A percentile compares a stretch with the other conserved stretches of the same genome.
These are phyloP conservation scores for Aspergillus tanneri DNA, from an alignment of 2,329 filamentous ascomycete genomes.

Conservation along the genomic window DNA sequence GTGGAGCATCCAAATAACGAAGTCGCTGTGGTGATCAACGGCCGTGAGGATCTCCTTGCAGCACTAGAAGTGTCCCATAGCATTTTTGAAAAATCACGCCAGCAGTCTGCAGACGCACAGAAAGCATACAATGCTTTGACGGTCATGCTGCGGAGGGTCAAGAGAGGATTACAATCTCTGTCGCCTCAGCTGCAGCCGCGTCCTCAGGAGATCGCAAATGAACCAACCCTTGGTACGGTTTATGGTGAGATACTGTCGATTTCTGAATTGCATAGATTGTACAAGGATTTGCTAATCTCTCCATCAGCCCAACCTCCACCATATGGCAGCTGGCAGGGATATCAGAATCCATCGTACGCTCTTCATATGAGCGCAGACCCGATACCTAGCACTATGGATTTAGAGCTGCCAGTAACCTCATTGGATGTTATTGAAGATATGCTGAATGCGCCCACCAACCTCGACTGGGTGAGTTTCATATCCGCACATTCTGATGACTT, in stretches of 20 bases:
- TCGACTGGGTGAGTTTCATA: slow-evolving; percentile 35
- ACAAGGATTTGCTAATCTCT: background rate
- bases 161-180: slow-evolving; percentile 3
- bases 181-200: background rate
- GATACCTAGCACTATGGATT: slow-evolving; percentile 4
- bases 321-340: slow-evolving; percentile 14
- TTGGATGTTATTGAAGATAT: slow-evolving; percentile 36
- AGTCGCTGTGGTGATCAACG: slow-evolving; percentile 14
- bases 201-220: background rate
- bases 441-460: slow-evolving; percentile 31
- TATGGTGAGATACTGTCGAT: background rate
- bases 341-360: slow-evolving; percentile 5
- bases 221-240: background rate
- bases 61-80: slow-evolving; percentile 28
- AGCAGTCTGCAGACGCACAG: slow-evolving; percentile 29
- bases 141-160: slow-evolving; percentile 31
- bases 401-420: slow-evolving; percentile 12
- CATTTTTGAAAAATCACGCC: slow-evolving; percentile 26
- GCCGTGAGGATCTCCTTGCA: slow-evolving; percentile 24
- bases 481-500: background rate
- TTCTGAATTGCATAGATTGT: background rate
- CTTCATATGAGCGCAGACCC: background rate
- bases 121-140: slow-evolving; percentile 28
- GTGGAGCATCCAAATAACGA: slow-evolving; percentile 8
- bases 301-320: slow-evolving; percentile 13